Percentiles rank a stretch among this genome's conserved stretches.
phyloP scores from a whole-genome alignment of 1,284 basidiomycete species.

The Entoloma clypeatum region DNA sequence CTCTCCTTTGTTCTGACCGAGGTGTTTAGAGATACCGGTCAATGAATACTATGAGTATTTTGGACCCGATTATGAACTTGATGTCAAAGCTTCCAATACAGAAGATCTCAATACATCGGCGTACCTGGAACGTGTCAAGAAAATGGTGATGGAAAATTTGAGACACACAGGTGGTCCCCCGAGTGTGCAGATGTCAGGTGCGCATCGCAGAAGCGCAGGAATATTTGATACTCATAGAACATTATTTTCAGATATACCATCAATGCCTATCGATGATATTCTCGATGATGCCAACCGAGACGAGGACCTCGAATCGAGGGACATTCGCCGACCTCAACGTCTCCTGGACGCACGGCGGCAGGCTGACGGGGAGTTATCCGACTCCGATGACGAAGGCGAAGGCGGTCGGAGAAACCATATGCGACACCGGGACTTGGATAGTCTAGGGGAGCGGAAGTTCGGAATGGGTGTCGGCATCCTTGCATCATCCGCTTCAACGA shows the following conservation, averaged over 20 bases:
- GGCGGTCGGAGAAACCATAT: constrained; percentile 69
- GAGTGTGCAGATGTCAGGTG: constrained; percentile 85
- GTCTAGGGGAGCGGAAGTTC: constrained; percentile 49
- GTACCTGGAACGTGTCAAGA: constrained; percentile 91
- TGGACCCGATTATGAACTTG: constrained; percentile 96
- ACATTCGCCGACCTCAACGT: constrained; percentile 71
- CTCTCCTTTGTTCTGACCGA: constrained; percentile 7
- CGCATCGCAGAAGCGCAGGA: no score
- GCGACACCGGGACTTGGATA: constrained; percentile 51
- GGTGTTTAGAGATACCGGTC: constrained; percentile 79
- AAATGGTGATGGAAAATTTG: constrained; percentile 89
- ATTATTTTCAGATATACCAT: constrained; percentile 61
- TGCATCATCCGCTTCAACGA: constrained; percentile 53
- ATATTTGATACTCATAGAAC: constrained; percentile 6
- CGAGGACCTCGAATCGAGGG: constrained; percentile 75
- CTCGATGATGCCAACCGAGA: constrained; percentile 78
- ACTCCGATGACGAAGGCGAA: constrained; percentile 86
- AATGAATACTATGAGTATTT: constrained; percentile 99
- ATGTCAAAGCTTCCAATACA: constrained; percentile 94
- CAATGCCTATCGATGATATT: constrained; percentile 71
- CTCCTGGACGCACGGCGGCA: constrained; percentile 71
- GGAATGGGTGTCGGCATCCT: constrained; percentile 68
- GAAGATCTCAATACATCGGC: constrained; percentile 93
- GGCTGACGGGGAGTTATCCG: constrained; percentile 76
- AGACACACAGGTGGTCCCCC: constrained; percentile 83